A percentile compares a stretch with the other conserved stretches of the same genome.
Evolutionary conservation across 2,329 filamentous ascomycete species (phyloP).

Genomic region (Chaetomiaceae sp.): DNA sequence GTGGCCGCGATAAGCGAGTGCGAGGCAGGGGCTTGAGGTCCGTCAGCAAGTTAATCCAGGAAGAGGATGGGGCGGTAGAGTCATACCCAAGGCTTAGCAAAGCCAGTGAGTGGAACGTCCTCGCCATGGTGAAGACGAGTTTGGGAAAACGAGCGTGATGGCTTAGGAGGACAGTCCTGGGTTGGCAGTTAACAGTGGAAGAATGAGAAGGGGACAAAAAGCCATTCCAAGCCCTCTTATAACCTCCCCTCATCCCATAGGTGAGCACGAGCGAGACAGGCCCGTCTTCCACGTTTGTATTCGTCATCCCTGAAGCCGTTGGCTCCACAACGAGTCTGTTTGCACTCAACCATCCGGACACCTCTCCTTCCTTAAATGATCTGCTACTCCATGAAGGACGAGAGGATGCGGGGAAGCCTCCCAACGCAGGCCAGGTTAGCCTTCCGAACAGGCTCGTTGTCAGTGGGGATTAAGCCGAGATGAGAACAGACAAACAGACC

Average conservation of each 20-base stretch:
- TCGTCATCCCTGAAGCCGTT: background rate
- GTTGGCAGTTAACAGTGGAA: no score
- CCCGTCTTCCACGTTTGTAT: background rate
- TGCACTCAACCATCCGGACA: background rate
- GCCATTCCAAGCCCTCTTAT: no score
- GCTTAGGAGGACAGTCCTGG: no score
- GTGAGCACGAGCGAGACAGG: no score
- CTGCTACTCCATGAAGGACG: background rate
- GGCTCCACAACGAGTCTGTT: constrained; percentile 5
- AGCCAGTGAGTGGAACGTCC: constrained; percentile 3
- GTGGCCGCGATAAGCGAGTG: constrained; percentile 1
- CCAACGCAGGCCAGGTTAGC: background rate
- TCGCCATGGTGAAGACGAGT: no score
- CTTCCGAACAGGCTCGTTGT: background rate
- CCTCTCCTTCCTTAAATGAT: background rate
- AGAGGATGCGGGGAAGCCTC: background rate
- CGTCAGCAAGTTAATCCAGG: background rate
- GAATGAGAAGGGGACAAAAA: no score
- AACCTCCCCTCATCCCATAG: no score
- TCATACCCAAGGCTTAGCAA: constrained; percentile 17
- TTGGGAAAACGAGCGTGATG: constrained; percentile 6
- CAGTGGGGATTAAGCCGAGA: background rate
- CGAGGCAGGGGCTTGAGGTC: constrained; percentile 1
- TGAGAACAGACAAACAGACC: background rate
- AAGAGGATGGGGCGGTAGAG: no score